A percentile compares a stretch with the other conserved stretches of the same genome.
Conservation (phyloP, 371 early-diverging fungal genomes). For the Mortierella sp. region DNA sequence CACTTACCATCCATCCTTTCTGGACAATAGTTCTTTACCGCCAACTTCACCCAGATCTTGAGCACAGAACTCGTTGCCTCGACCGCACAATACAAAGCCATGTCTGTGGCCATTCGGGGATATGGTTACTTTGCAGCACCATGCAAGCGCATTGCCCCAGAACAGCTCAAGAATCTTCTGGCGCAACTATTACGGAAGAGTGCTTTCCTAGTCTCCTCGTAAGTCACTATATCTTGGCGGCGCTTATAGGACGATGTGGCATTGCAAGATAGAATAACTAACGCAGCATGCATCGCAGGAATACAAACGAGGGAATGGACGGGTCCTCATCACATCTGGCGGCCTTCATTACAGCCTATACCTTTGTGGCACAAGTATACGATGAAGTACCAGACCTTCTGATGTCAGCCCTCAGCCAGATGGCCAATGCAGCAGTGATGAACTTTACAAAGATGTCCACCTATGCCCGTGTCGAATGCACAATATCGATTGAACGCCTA, state of each 20-base stretch:
- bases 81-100: slow-evolving; percentile 53
- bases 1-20: too few relatives aligned
- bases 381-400: slow-evolving; percentile 60
- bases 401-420: slow-evolving; percentile 59
- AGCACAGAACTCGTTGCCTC: slow-evolving; percentile 54
- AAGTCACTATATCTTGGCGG: slow-evolving; percentile 20
- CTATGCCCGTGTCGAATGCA: slow-evolving; percentile 56
- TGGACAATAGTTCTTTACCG: slow-evolving; percentile 70
- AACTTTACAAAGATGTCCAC: slow-evolving; percentile 57
- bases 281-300: not conserved
- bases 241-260: not conserved
- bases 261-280: not conserved
- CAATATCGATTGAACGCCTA: slow-evolving; percentile 59
- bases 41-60: slow-evolving; percentile 56
- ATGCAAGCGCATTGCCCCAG: slow-evolving; percentile 57
- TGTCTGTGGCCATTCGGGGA: slow-evolving; percentile 76
- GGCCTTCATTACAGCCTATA: slow-evolving; percentile 73
- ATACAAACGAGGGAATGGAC: slow-evolving; percentile 51
- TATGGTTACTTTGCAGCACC: slow-evolving; percentile 78
- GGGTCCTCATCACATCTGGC: slow-evolving; percentile 64
- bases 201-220: slow-evolving; percentile 68
- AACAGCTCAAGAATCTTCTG: slow-evolving; percentile 59
- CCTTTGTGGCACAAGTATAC: slow-evolving; percentile 62
- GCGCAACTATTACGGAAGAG: slow-evolving; percentile 64
- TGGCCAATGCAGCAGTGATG: slow-evolving; percentile 59